These are phyloP conservation scores for Tetrapyrgos nigripes DNA, from an alignment of 1,284 basidiomycete species.

Conservation along the genomic window DNA sequence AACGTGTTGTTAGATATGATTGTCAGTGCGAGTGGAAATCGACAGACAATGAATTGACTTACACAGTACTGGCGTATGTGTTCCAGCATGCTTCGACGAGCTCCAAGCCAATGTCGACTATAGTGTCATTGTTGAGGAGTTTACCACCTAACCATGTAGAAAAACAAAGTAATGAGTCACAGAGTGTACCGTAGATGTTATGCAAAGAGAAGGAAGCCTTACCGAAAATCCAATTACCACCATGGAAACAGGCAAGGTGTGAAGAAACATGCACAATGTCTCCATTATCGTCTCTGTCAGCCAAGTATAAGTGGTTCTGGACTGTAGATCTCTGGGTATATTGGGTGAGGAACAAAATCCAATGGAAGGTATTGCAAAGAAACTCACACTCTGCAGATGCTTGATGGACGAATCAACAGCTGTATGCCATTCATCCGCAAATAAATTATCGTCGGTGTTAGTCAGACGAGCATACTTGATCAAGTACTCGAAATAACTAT, in stretches of 20 bases:
- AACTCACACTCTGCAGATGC: slow-evolving; percentile 54
- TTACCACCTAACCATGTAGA: slow-evolving; percentile 20
- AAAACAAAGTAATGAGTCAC: background rate
- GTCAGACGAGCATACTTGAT: slow-evolving; percentile 76
- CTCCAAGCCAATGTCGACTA: slow-evolving; percentile 64
- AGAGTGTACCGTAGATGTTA: background rate
- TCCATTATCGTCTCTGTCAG: slow-evolving; percentile 52
- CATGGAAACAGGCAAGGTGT: slow-evolving; percentile 20
- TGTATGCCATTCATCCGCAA: slow-evolving; percentile 67
- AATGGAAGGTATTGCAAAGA: background rate
- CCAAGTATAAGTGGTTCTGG: slow-evolving; percentile 66
- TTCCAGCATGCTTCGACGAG: slow-evolving; percentile 78
- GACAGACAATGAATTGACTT: too few species aligned
- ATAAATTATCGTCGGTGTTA: slow-evolving; percentile 66
- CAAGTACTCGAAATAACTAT: slow-evolving; percentile 80
- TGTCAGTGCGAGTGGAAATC: too few species aligned
- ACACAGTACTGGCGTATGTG: slow-evolving; percentile 75
- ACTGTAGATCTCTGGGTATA: slow-evolving; percentile 63
- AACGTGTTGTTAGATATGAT: too few species aligned
- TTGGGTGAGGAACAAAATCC: slow-evolving; percentile 50
- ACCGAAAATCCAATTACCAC: slow-evolving; percentile 21
- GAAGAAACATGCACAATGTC: slow-evolving; percentile 66
- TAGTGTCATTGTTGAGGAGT: slow-evolving; percentile 63
- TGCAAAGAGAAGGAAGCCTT: background rate
- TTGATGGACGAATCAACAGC: slow-evolving; percentile 76